Percentiles rank a stretch among this genome's conserved stretches.
These are phyloP conservation scores for Cucurbita ficifolia DNA, from an alignment of 306 rosid species.

Conservation along the genomic window DNA sequence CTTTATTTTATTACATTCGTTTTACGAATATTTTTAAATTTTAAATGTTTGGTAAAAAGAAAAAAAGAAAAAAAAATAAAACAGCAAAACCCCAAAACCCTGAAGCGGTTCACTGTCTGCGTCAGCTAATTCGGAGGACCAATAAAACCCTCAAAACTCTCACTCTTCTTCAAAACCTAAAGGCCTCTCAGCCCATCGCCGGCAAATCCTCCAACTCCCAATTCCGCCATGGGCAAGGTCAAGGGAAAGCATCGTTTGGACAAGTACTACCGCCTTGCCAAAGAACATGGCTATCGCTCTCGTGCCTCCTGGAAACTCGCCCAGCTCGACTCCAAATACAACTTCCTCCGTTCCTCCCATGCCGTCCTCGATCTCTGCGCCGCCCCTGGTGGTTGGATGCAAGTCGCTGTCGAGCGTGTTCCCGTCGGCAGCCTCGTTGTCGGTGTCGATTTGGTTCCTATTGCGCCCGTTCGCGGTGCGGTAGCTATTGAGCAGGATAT, in stretches of 20 bases:
- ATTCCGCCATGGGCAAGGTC: slow-evolving; percentile 59
- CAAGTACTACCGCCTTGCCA: slow-evolving; percentile 73
- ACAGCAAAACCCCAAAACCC: neutral
- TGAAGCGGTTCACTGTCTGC: neutral
- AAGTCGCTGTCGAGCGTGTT: slow-evolving; percentile 69
- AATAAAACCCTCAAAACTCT: neutral
- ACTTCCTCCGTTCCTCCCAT: slow-evolving; percentile 58
- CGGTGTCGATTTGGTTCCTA: slow-evolving; percentile 75
- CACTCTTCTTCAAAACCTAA: neutral
- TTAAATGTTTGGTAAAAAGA: no score
- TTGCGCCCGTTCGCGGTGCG: slow-evolving; percentile 64
- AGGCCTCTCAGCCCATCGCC: neutral
- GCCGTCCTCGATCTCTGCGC: slow-evolving; percentile 97
- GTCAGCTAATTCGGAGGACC: neutral
- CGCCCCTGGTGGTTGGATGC: slow-evolving; percentile 99
- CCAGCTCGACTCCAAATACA: slow-evolving; percentile 59
- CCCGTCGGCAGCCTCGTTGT: slow-evolving; percentile 63
- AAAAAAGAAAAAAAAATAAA: no score
- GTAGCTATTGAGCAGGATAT: slow-evolving; percentile 68
- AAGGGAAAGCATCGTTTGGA: slow-evolving; percentile 96
- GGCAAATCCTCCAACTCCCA: neutral
- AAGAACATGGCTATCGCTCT: slow-evolving; percentile 87
- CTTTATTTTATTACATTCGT: no score
- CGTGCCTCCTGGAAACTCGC: slow-evolving; percentile 87
- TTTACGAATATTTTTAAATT: no score